Conservation (phyloP, 2,329 filamentous ascomycete species). For the Aureobasidium sp. region DNA sequence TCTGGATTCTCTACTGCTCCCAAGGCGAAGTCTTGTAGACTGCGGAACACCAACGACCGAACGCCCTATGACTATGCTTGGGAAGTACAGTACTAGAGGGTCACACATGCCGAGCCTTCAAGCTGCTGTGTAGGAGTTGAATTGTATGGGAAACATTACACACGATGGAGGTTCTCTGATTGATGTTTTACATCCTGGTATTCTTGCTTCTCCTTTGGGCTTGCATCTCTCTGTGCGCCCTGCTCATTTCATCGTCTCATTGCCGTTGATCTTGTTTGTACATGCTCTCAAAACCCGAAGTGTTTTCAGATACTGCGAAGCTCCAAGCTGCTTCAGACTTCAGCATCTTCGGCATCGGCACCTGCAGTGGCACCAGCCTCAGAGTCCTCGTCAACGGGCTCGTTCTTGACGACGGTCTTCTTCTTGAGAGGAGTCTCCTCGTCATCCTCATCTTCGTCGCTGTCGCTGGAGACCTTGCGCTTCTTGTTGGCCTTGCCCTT, state of each 20-base stretch:
- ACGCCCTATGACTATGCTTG: too few relatives aligned
- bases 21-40: too few relatives aligned
- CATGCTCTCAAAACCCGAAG: background rate
- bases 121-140: background rate
- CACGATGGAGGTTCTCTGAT: background rate
- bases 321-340: background rate
- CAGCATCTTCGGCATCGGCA: background rate
- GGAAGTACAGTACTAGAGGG: too few relatives aligned
- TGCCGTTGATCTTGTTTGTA: background rate
- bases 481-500: slow-evolving; percentile 8
- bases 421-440: background rate
- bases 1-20: too few relatives aligned
- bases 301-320: background rate
- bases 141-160: too few relatives aligned
- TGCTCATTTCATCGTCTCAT: background rate
- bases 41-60: too few relatives aligned
- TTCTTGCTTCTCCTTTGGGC: background rate
- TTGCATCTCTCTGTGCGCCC: background rate
- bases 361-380: background rate
- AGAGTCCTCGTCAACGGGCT: background rate
- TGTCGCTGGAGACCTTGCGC: slow-evolving; percentile 9
- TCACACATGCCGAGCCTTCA: background rate
- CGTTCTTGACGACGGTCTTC: background rate
- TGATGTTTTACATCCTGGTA: background rate
- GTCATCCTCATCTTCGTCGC: background rate